Conservation (phyloP, 2,329 filamentous ascomycete species). For the Dichotomopilus funicola region DNA sequence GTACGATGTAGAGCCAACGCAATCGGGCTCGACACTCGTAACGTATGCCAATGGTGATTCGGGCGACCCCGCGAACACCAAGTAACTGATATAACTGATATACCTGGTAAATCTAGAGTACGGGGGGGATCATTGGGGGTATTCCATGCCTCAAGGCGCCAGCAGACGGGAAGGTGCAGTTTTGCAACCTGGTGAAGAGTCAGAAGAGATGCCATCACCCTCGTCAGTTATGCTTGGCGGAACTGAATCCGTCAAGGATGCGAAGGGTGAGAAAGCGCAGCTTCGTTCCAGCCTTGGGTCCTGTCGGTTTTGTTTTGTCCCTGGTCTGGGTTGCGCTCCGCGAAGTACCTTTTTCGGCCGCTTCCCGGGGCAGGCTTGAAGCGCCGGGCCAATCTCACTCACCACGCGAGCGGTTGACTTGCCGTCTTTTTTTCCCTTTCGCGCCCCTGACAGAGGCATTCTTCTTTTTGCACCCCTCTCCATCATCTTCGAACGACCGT, state of each 20-base stretch:
- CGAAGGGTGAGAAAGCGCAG: conserved; percentile 1
- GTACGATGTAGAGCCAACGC: no score
- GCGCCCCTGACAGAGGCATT: conserved; percentile 16
- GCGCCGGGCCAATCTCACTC: conserved; percentile 19
- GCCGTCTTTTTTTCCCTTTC: conserved; percentile 17
- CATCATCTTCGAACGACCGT: conserved; percentile 4
- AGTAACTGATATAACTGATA: no score
- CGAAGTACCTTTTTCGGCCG: not conserved
- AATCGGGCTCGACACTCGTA: no score
- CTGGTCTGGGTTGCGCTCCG: conserved; percentile 11
- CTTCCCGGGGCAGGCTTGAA: conserved; percentile 6
- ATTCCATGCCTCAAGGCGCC: no score
- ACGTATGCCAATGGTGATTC: no score
- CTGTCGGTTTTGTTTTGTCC: conserved; percentile 14
- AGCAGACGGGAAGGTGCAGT: no score
- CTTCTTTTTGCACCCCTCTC: conserved; percentile 11
- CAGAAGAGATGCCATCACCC: not conserved
- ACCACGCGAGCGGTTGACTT: conserved; percentile 8
- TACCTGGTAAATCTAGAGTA: no score
- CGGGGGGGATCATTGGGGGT: no score
- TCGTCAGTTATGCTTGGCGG: conserved; percentile 5
- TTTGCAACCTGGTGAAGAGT: not conserved
- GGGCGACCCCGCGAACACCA: no score
- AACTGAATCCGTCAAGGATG: conserved; percentile 3
- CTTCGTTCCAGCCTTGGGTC: conserved; percentile 1